Conservation (phyloP, 2,329 filamentous ascomycete genomes). For the Aspergillus fumigatus region DNA sequence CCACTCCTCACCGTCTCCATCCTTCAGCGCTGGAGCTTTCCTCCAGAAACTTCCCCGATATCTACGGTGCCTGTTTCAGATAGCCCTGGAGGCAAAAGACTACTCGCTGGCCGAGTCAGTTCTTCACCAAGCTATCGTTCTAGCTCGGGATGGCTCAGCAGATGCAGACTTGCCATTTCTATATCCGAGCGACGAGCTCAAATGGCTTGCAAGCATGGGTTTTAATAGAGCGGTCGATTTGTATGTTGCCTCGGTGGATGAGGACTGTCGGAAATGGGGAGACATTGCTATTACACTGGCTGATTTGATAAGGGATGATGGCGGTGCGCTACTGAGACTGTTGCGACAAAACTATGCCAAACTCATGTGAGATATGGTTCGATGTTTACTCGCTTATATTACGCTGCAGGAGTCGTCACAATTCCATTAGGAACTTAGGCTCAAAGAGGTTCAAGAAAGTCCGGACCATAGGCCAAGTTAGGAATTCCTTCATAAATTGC, state of each 20-base stretch:
- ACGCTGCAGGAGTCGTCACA: not conserved
- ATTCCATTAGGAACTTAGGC: constrained; percentile 1
- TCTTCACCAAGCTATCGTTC: constrained; percentile 29
- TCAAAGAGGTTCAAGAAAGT: not conserved
- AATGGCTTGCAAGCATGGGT: constrained; percentile 52
- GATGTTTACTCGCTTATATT: constrained; percentile 5
- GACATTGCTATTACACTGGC: constrained; percentile 34
- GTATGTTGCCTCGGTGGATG: constrained; percentile 33
- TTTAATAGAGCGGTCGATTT: constrained; percentile 57
- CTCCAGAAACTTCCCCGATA: constrained; percentile 65
- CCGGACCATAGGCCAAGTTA: not conserved
- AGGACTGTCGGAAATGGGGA: constrained; percentile 32
- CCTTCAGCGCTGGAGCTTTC: constrained; percentile 3
- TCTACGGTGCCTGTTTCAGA: constrained; percentile 70
- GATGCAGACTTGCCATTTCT: not conserved
- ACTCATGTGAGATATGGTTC: constrained; percentile 12
- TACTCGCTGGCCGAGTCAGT: constrained; percentile 29
- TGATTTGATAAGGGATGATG: constrained; percentile 17
- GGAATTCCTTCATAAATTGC: not conserved
- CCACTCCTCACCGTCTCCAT: constrained; percentile 52
- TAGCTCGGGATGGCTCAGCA: constrained; percentile 10
- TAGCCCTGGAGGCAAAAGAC: constrained; percentile 45
- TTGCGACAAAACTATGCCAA: constrained; percentile 26
- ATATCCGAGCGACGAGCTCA: constrained; percentile 53
- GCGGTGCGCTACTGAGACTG: constrained; percentile 19